Base-by-base conservation (phyloP, 257 asterid genomes). In the Solanum bukasovii region DNA sequence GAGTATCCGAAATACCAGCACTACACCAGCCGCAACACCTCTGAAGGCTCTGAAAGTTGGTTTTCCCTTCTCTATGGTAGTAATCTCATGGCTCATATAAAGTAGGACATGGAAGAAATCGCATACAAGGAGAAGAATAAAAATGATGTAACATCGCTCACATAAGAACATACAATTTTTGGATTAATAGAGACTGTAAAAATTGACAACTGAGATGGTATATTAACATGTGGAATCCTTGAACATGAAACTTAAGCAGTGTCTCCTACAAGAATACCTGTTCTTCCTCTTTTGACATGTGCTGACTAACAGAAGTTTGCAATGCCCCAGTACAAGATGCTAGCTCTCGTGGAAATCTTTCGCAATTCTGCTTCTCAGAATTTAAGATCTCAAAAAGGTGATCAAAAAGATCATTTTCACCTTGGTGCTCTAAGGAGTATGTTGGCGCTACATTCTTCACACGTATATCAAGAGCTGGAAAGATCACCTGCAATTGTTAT, bases 381-480 rank as follows among this genome's bases (percentile, higher is more conserved):
- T 92, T 87, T 83, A 92, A 87, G 70, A 92, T 90, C 83, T 91
- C 91, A 90, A 90, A 92, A 83, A 92, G 89, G 87, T 89, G 92
- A 89, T 92, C 94, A 34, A 92, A 92, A 59, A 92, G 94, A 87
- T 90, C 89, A 52, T 92, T 92, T 89, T 92, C 94, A 83, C 94
- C 92, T 67, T 88, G 84, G 91, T 92, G 94, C 92, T 92, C 94
- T 56, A 92, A 86, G 86, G 94, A 92, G 84, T 92, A 92, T 56
- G 94, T 89, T 38, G 33, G 92, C 3, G 94, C 94, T 14, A 92
- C 92, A 83, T 90, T 92, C 91, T 92, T 92, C 89, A 92, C 94
- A 38, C 93, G 93, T 85, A 88, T 87, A 87, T 92, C 94, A 83
- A 92, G 94, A 86, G 94, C 93, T 34, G 92, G 93, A 92, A 92